phyloP scores from a whole-genome alignment of 2,329 filamentous ascomycete genomes.

The Venturia effusa region DNA sequence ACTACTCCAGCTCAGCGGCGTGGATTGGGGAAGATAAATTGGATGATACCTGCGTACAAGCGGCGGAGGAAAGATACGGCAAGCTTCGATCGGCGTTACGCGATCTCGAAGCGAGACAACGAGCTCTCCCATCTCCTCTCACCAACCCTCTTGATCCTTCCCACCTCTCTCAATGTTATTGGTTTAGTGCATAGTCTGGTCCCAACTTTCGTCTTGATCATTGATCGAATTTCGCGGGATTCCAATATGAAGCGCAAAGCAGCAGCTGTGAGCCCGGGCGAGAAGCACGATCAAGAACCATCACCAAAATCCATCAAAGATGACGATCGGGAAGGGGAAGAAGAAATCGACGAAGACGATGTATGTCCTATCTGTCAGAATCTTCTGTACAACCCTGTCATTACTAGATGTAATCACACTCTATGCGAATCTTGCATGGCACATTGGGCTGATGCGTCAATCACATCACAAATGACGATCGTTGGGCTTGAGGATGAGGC shows the following conservation, averaged over 20 bases:
- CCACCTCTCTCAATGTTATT: neutral
- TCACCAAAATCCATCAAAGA: neutral
- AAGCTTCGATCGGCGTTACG: neutral
- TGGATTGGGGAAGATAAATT: no score
- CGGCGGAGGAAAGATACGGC: no score
- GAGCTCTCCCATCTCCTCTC: neutral
- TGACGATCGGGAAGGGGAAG: neutral
- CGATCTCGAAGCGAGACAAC: no score
- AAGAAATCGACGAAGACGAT: conserved; percentile 25
- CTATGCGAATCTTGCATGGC: conserved; percentile 37
- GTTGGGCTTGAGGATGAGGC: conserved; percentile 25
- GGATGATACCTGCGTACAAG: no score
- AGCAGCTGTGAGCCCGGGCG: neutral
- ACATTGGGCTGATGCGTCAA: conserved; percentile 33
- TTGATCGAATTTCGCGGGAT: neutral
- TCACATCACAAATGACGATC: conserved; percentile 28
- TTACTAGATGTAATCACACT: conserved; percentile 31
- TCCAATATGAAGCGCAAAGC: neutral
- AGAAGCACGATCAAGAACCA: neutral
- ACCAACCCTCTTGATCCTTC: neutral
- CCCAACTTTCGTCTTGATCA: neutral
- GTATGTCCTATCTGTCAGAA: conserved; percentile 36
- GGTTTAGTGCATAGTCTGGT: neutral
- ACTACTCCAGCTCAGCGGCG: conserved; percentile 2
- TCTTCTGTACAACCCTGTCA: conserved; percentile 32